Percentiles rank a stretch among this genome's conserved stretches.
phyloP scores from a whole-genome alignment of 768 basidiomycete genomes.

The Porpolomopsis calyptriformis region DNA sequence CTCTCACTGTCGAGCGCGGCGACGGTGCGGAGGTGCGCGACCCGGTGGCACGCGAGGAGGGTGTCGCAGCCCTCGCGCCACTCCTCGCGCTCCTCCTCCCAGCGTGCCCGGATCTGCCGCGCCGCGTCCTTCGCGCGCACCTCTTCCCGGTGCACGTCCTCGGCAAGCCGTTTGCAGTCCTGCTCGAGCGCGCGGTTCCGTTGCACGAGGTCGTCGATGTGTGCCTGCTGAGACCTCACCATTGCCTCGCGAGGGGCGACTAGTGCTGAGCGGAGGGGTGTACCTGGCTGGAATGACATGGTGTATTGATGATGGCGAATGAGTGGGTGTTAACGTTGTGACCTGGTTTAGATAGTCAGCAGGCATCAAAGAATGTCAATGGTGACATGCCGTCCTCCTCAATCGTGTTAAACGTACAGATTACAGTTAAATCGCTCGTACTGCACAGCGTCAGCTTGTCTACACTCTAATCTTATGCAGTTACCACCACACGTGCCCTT shows the following conservation, averaged over 20 bases:
- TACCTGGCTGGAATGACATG: slow-evolving; percentile 15
- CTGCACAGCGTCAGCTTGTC: no score
- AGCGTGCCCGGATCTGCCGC: slow-evolving; percentile 35
- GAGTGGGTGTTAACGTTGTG: no score
- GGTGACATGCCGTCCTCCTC: no score
- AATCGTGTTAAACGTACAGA: no score
- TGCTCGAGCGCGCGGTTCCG: slow-evolving; percentile 56
- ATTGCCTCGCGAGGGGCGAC: slow-evolving; percentile 21
- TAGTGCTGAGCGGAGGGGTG: slow-evolving; percentile 15
- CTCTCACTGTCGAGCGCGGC: slow-evolving; percentile 47
- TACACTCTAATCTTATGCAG: no score
- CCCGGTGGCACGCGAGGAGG: slow-evolving; percentile 51
- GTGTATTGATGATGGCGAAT: no score
- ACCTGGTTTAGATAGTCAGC: no score
- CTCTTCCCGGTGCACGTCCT: slow-evolving; percentile 35
- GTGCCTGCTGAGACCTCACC: slow-evolving; percentile 49
- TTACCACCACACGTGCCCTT: slow-evolving; percentile 57
- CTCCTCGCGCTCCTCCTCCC: slow-evolving; percentile 41
- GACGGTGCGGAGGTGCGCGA: slow-evolving; percentile 49
- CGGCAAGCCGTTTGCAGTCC: slow-evolving; percentile 42
- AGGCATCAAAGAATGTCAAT: no score
- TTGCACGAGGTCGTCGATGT: slow-evolving; percentile 67
- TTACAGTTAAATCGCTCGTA: no score
- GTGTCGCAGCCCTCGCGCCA: slow-evolving; percentile 58
- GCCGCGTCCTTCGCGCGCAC: slow-evolving; percentile 32